These are phyloP conservation scores for Dovyalis caffra DNA, from an alignment of 345 rosid genomes.

Conservation along the genomic window DNA sequence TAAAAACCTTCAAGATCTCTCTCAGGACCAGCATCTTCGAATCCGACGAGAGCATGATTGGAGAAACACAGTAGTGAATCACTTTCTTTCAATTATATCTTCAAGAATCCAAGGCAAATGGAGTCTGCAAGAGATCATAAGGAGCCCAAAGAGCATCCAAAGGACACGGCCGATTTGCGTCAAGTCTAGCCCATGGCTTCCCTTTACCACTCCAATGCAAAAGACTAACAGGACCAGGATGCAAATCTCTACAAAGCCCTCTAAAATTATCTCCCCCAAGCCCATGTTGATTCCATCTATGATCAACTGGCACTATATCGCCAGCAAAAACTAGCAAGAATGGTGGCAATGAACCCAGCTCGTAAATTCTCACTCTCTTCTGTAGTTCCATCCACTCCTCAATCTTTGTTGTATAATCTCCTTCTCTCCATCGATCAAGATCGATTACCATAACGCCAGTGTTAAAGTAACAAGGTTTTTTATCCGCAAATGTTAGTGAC, in stretches of 20 bases:
- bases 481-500: constrained; percentile 58
- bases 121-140: constrained; percentile 36
- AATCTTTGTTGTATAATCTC: constrained; percentile 62
- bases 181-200: constrained; percentile 35
- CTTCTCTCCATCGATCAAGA: constrained; percentile 73
- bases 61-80: background rate
- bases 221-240: constrained; percentile 34
- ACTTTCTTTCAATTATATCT: background rate
- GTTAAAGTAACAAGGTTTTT: constrained; percentile 73
- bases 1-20: background rate
- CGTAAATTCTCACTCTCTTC: constrained; percentile 64
- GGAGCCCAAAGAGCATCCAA: constrained; percentile 39
- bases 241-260: constrained; percentile 31
- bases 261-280: constrained; percentile 35
- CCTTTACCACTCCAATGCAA: constrained; percentile 41
- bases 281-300: constrained; percentile 84
- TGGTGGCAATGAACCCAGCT: constrained; percentile 79
- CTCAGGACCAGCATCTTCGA: background rate
- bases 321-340: constrained; percentile 74
- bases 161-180: constrained; percentile 35
- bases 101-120: constrained; percentile 34
- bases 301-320: constrained; percentile 64
- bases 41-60: background rate
- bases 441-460: constrained; percentile 94
- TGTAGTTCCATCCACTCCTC: constrained; percentile 95